phyloP scores from a whole-genome alignment of 2,329 filamentous ascomycete genomes.

The Colletotrichum cordylinicola region DNA sequence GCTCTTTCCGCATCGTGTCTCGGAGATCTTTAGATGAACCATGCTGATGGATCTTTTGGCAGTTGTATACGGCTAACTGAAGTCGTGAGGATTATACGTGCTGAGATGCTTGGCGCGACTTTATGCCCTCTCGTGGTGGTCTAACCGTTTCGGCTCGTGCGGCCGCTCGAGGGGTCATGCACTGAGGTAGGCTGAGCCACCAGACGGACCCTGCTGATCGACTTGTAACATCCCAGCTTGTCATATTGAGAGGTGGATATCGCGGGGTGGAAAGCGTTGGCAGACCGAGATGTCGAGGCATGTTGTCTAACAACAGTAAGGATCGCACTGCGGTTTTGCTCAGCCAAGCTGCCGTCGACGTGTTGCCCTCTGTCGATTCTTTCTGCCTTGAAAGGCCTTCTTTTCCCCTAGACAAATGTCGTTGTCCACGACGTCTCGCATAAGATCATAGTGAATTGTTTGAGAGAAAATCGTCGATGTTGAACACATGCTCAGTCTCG shows the following conservation, averaged over 20 bases:
- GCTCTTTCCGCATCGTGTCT: background rate
- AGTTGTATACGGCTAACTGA: background rate
- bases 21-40: background rate
- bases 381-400: too few relatives aligned
- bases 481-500: background rate
- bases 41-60: background rate
- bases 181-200: background rate
- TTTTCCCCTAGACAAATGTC: too few relatives aligned
- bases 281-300: background rate
- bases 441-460: background rate
- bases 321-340: too few relatives aligned
- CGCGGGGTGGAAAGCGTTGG: background rate
- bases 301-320: background rate
- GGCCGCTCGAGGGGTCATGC: background rate
- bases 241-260: background rate
- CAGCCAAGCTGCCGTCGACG: too few relatives aligned
- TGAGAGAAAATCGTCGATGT: background rate
- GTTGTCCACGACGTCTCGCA: background rate
- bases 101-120: background rate
- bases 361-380: too few relatives aligned
- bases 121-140: background rate
- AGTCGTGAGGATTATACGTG: background rate
- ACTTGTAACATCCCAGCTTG: background rate
- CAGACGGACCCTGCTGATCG: background rate
- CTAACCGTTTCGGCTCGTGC: background rate